Base-by-base conservation (phyloP, 2,329 filamentous ascomycete species). In the Tympanopsis confertula region DNA sequence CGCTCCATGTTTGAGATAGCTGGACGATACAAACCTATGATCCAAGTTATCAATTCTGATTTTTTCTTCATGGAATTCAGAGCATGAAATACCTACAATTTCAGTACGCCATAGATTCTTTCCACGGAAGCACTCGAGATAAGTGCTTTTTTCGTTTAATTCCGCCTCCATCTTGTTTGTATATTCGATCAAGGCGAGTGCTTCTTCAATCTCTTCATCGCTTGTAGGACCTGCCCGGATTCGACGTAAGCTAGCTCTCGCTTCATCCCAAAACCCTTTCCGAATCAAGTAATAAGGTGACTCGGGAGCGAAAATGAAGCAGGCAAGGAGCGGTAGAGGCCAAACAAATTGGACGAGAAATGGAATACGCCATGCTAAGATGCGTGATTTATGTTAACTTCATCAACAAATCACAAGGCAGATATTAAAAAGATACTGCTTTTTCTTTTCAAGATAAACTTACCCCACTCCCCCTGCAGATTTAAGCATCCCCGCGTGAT, bases 161-260 rank as follows among this genome's bases (percentile, higher is more conserved):
- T 22, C 35, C n/a, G 17, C n/a, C 35, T 37, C 35, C 35, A 37
- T 22, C 18, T 37, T 37, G 12, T 22, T 37, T 13, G 35, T 37
- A 20, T 37, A 28, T n/a, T 37, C 19, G 20, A 37, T 37, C 14
- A 22, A 20, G 14, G 35, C 35, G 4, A 37, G 17, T 10, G 35
- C 24, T 14, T 22, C 17, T 14, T 37, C 35, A 10, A 37, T 28
- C 20, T 37, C 35, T 20, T 28, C 19, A 5, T 37, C 35, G n/a
- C n/a, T 37, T 3, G 19, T 28, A 12, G n/a, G 3, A 20, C 20
- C 22, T n/a, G 13, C 17, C 13, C 35, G 35, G 24, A 37, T 14
- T 17, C 35, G 35, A n/a, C 19, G 35, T 18, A 37, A 26, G 15
- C 17, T 37, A n/a, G 19, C 13, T 18, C 35, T 18, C 10, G 35